Conservation (phyloP, 768 basidiomycete species). For the Collybia nuda region DNA sequence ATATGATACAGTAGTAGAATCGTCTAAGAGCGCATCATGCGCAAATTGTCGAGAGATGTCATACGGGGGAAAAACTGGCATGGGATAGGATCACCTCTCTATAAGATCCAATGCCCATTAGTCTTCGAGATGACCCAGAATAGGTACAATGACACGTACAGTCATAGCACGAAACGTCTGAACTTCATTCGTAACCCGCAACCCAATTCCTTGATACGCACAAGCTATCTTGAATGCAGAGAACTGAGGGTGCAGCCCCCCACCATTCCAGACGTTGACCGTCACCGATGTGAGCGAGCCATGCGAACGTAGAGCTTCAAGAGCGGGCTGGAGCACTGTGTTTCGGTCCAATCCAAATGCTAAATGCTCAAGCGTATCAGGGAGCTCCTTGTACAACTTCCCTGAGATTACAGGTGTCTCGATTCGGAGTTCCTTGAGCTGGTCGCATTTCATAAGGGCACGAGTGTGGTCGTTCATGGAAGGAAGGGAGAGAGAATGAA, state of each 20-base stretch:
- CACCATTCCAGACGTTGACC: conserved; percentile 53
- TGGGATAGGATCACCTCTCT: conserved; percentile 19
- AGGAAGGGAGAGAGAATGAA: conserved; percentile 60
- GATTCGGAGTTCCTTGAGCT: conserved; percentile 53
- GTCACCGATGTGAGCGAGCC: conserved; percentile 47
- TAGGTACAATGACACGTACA: conserved; percentile 37
- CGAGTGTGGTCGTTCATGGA: conserved; percentile 45
- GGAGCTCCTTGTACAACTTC: conserved; percentile 46
- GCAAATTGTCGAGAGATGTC: conserved; percentile 16
- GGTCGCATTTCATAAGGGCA: conserved; percentile 45
- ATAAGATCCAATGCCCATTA: not conserved
- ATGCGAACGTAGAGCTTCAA: conserved; percentile 51
- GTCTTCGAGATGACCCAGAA: not conserved
- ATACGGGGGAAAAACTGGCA: conserved; percentile 14
- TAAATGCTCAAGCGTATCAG: conserved; percentile 50
- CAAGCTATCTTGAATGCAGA: conserved; percentile 62
- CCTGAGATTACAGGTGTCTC: conserved; percentile 52
- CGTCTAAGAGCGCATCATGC: conserved; percentile 13
- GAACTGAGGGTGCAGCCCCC: conserved; percentile 48
- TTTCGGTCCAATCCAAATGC: conserved; percentile 62
- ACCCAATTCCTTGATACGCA: conserved; percentile 56
- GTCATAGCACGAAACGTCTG: conserved; percentile 49
- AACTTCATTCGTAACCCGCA: conserved; percentile 52
- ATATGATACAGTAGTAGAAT: conserved; percentile 6
- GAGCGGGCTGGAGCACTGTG: conserved; percentile 50